Base-by-base conservation (phyloP, 208 protist genomes). In the Leishmania tarentolae region DNA sequence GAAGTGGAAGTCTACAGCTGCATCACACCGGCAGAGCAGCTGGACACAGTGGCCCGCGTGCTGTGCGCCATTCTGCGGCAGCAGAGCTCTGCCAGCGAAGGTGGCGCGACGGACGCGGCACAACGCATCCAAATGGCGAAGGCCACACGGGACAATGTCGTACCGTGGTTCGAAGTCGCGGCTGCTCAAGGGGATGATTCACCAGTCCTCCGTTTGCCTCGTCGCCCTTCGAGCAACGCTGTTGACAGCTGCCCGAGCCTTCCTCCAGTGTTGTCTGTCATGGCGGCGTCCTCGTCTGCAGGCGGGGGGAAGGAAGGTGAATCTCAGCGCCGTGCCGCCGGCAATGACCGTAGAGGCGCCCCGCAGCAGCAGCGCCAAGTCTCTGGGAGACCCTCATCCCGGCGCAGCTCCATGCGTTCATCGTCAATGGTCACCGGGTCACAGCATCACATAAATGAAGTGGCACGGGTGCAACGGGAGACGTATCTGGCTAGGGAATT, bases 31-130 rank as follows among this genome's bases (percentile, higher is more conserved):
- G 72, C 77, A 0, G 82, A 86, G 53, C 82, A 86, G 63, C 74
- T 82, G 24, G 82, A 86, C 72, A 86, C 78, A 37, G 75, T 86
- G 13, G 82, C 82, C 40, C 82, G 82, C 21, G 66, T 79, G 61
- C 57, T 86, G 37, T 63, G 82, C n/a, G 50, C 46, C 24, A 47
- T 76, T 13, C 37, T 87, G 44, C 75, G 21, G 17, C 52, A 77
- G 15, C 37, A 53, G n/a, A 46, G 35, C 46, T 31, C 57, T 28
- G 44, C 15, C 40, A 35, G 19, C 5, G n/a, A 40, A 8, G 63
- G 44, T 21, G 24, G 21, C 35, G 66, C 47, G 9, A 76, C 56
- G 35, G 37, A 40, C 4, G 21, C 70, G 28, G 80, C 66, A 42
- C 73, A 72, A 0, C 50, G 72, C 8, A 72, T 82, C 37, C 78